Conservation (phyloP, 768 basidiomycete genomes). For the Lanmaoa pseudosensibilis region DNA sequence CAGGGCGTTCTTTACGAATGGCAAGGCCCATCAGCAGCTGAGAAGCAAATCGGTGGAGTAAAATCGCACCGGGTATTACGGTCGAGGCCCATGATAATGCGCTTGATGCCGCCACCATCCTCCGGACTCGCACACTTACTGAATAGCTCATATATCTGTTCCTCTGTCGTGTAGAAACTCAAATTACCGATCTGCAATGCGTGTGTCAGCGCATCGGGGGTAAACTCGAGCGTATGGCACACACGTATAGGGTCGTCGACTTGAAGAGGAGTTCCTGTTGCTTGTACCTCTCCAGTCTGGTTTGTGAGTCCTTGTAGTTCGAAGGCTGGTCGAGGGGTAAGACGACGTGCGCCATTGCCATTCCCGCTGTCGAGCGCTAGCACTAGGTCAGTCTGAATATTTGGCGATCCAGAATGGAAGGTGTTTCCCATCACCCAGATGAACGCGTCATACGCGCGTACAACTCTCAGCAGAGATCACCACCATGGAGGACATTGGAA, state of each 20-base stretch:
- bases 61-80: slow-evolving; percentile 71
- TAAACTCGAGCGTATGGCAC: slow-evolving; percentile 29
- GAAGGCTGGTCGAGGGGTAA: slow-evolving; percentile 87
- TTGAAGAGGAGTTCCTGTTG: slow-evolving; percentile 81
- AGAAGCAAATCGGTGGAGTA: background rate
- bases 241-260: slow-evolving; percentile 89
- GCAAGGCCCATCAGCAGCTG: slow-evolving; percentile 6
- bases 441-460: slow-evolving; percentile 31
- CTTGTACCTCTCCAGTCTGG: slow-evolving; percentile 70
- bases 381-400: background rate
- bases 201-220: slow-evolving; percentile 20
- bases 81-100: slow-evolving; percentile 94
- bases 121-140: slow-evolving; percentile 86
- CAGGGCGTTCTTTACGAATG: slow-evolving; percentile 70
- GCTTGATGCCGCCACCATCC: slow-evolving; percentile 87
- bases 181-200: slow-evolving; percentile 76
- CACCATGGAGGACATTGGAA: slow-evolving; percentile 87
- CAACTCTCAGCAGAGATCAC: slow-evolving; percentile 12
- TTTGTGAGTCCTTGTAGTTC: slow-evolving; percentile 94
- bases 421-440: slow-evolving; percentile 27
- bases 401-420: slow-evolving; percentile 24
- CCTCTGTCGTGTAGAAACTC: slow-evolving; percentile 94
- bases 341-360: slow-evolving; percentile 82
- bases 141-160: slow-evolving; percentile 93
- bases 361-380: slow-evolving; percentile 4